Base-by-base conservation (phyloP, 2,329 filamentous ascomycete genomes). In the Fusarium oxysporum region DNA sequence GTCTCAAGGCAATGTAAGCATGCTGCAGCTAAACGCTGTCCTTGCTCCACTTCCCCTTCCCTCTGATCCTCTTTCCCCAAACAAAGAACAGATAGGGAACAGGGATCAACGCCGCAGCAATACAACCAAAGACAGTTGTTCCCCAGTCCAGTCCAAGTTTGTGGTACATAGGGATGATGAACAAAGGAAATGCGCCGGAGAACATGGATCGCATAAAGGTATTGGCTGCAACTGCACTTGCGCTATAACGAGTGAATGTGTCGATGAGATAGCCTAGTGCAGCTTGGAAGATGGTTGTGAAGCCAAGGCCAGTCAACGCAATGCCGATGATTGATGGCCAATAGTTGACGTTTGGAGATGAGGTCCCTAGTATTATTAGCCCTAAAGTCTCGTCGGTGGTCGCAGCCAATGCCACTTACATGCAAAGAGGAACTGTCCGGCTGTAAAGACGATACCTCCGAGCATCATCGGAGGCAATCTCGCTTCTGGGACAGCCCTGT, bases 141-240 rank as follows among this genome's bases (percentile, higher is more conserved):
- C 59, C 59, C 59, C 59, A 62, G 25, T 62, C 25, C 17, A 62
- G 51, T 1, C 51, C 59, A 16, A 62, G 59, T 4, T 33, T 58
- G 28, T 47, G 59, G 3, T 58, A 62, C 41, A 62, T 58, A 0
- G 51, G 59, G 1, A 62, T 63, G 23, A 60, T 63, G 23, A 63
- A 63, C 14, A 63, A 19, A 14, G 61, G 54, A 30, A 63, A 63
- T 1, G 61, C 43, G 6, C 54, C 61, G 0, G 54, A 59, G 21
- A 63, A 48, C 35, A 60, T 63, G 1, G 61, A 60, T 6, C 61
- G 54, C 41, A 63, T 59, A 12, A 63, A 60, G 13, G 61, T 48
- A 35, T 63, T 63, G 2, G 54, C 43, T 3, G 54, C 61, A 11
- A 60, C 21, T 7, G 55, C 54, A 33, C 61, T 63, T 4, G 54